Evolutionary conservation across 768 basidiomycete genomes (phyloP), one percentile per base, ranked within the genome.

Genomic region (Clitopilus hobsonii): DNA sequence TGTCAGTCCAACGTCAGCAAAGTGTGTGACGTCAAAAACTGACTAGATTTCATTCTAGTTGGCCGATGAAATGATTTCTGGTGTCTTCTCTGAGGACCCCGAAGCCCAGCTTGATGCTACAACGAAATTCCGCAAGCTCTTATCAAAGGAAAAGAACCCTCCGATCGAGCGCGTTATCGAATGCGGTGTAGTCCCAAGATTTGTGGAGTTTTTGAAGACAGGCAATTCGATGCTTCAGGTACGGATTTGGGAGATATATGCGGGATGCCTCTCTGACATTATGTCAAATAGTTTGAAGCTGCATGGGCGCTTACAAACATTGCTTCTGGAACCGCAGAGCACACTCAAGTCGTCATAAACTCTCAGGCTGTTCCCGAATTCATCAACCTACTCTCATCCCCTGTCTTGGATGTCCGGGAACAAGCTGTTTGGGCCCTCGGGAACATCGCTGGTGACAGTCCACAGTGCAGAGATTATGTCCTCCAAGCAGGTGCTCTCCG

Each of bases 361-460:
- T 91, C 95, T 14, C 85, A 88, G 58, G 95, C 97, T 23, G 95
- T 99, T 14, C 96, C 95, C 2, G 88, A 95, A 71, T 99, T 99
- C 69, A 98, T 99, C 77, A 92, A 92, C 62, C 84, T 99, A 48
- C 77, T 98, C 38, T 94, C 92, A 7, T 97, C 95, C n/a, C 77
- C 85, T 38, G 94, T 97, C 30, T 80, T 94, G 56, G 97, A 99
- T 73, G 97, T 99, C 58, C 88, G 96, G 57, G 97, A 99, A 74
- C 97, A 99, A 74, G 97, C 97, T 23, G 97, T 99, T 23, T 99
- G 96, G 97, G 97, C 97, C 20, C 81, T 99, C 57, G 97, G 97
- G 55, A 99, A 99, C 75, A 98, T 99, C 60, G 97, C 97, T 52
- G 97, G 97, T 57, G 97, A 99, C 71, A 96, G 94, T 60, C 97